Base-by-base conservation (phyloP, 1,139 yeast species). In the Petasospora fabianii region DNA sequence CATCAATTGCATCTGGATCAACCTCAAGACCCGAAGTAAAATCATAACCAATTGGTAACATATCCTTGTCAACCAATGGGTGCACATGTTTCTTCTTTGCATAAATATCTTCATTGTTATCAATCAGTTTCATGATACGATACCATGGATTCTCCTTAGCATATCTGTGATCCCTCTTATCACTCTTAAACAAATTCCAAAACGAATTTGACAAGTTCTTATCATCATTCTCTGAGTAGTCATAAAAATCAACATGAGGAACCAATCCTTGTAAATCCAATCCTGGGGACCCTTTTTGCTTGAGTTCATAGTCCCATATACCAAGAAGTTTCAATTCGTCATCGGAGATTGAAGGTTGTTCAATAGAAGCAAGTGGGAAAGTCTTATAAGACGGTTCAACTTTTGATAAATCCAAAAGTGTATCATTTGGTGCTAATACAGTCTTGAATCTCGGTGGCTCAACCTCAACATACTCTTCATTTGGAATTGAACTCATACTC, bases 301-400 rank as follows among this genome's bases (percentile, higher is more conserved):
- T 38, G 29, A 52, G 36, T 21, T 54, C 58, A 34, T 47, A 46
- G 20, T 51, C 47, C 39, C 42, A 46, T 5, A 51, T 30, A 5
- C 51, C 38, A 15, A 31, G 35, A 6, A 53, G 32, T 13, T 48
- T 51, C 33, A 37, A 15, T 30, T 51, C 56, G 28, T 53, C 58
- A 3, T 32, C 17, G 5, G 42, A 13, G 2, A 36, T 4, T 4
- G 38, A 30, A 3, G 21, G 14, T 6, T 41, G 38, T 17, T 42
- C 41, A 21, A 30, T 24, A 3, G 31, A 29, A n/a, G 26, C 27
- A 3, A 53, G 40, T 3, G 58, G 55, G 15, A 35, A 44, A 8
- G 40, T 39, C 3, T 10, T 19, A 7, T n/a, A 5, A 11, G 27
- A 32, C 10, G 31, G 42, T 3, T 36, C 37, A 26, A 53, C 46